Conservation (phyloP, 805 yeast species). For the Yamadazyma akitaensis region DNA sequence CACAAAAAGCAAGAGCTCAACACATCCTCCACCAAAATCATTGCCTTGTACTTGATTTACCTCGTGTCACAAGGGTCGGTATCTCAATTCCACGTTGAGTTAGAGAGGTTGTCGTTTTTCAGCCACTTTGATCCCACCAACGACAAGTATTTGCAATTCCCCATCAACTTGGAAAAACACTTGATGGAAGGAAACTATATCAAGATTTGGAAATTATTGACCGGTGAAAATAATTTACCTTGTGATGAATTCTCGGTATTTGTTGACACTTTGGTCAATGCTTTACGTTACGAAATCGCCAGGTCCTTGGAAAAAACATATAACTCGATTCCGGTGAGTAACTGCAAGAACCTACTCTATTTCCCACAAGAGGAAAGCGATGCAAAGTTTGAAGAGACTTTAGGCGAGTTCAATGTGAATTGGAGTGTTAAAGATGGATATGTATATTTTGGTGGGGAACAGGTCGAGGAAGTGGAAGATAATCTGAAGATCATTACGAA, state of each 20-base stretch:
- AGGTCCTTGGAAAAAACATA: slow-evolving; percentile 79
- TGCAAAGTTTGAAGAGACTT: slow-evolving; percentile 26
- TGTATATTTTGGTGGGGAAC: slow-evolving; percentile 38
- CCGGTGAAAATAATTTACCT: slow-evolving; percentile 53
- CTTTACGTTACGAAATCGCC: slow-evolving; percentile 85
- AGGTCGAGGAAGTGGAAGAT: slow-evolving; percentile 31
- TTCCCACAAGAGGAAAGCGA: slow-evolving; percentile 46
- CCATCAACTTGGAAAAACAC: slow-evolving; percentile 87
- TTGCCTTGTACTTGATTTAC: slow-evolving; percentile 72
- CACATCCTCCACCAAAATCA: slow-evolving; percentile 54
- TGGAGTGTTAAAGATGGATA: slow-evolving; percentile 33
- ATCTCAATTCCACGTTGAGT: slow-evolving; percentile 85
- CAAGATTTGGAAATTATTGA: slow-evolving; percentile 77
- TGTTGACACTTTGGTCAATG: slow-evolving; percentile 67
- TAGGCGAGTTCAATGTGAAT: slow-evolving; percentile 34
- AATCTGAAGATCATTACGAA: slow-evolving; percentile 52
- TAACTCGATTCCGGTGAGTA: slow-evolving; percentile 68
- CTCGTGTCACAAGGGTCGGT: slow-evolving; percentile 80
- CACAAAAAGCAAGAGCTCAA: slow-evolving; percentile 38
- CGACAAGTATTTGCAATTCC: slow-evolving; percentile 67
- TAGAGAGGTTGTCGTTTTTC: slow-evolving; percentile 64
- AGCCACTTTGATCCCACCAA: slow-evolving; percentile 59
- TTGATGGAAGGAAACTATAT: slow-evolving; percentile 96
- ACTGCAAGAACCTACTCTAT: slow-evolving; percentile 78
- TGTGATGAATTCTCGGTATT: slow-evolving; percentile 76